Conservation (phyloP, 192 early-diverging fungal genomes). For the Chytriomyces hyalinus region DNA sequence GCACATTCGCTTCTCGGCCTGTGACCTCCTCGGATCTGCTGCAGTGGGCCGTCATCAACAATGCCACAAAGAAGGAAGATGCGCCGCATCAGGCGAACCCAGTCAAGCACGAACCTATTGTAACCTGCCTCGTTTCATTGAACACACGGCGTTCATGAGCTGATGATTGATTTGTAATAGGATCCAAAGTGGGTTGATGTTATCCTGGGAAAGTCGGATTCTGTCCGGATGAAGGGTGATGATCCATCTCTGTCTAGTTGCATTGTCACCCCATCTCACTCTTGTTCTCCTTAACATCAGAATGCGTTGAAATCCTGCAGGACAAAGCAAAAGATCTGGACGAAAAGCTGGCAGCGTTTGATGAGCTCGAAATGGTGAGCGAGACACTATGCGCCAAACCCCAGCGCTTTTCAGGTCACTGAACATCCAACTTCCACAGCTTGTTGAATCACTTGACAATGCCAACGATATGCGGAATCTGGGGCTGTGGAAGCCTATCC, state of each 20-base stretch:
- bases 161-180: slow-evolving; percentile 24
- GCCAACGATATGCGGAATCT: slow-evolving; percentile 89
- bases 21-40: slow-evolving; percentile 64
- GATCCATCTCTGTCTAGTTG: background rate
- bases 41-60: slow-evolving; percentile 82
- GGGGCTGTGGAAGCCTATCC: slow-evolving; percentile 82
- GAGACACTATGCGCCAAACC: background rate
- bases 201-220: slow-evolving; percentile 91
- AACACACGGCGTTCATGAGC: background rate
- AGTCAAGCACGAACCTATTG: slow-evolving; percentile 31
- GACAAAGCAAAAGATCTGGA: slow-evolving; percentile 63
- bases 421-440: slow-evolving; percentile 23
- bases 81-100: slow-evolving; percentile 45
- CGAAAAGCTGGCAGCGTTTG: slow-evolving; percentile 81
- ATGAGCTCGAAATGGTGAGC: slow-evolving; percentile 84
- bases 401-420: too few relatives aligned
- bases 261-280: background rate
- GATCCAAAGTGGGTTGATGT: slow-evolving; percentile 90
- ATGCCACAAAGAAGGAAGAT: slow-evolving; percentile 75
- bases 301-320: slow-evolving; percentile 76
- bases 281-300: slow-evolving; percentile 36
- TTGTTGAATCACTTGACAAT: slow-evolving; percentile 88
- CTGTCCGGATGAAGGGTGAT: slow-evolving; percentile 78
- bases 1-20: slow-evolving; percentile 21
- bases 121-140: slow-evolving; percentile 12